Evolutionary conservation across 306 rosid species (phyloP), one percentile per base, ranked within the genome.

Genomic region (Lithocarpus polystachyus): DNA sequence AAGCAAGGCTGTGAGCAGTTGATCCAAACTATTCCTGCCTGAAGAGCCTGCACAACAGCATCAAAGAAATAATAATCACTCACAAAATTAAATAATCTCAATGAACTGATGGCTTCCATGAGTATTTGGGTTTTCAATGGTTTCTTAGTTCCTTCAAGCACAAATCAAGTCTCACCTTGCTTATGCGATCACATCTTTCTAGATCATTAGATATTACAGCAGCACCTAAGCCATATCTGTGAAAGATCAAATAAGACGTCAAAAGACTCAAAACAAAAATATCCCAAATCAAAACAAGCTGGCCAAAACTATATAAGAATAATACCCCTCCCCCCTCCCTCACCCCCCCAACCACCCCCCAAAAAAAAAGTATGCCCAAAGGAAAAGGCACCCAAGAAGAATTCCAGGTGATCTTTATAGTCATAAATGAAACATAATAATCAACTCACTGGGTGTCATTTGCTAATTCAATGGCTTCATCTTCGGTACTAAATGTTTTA

Each of bases 1-100:
- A 95, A 95, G 88, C 97, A 92, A 75, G 99, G 99, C 67, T 95
- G 99, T 61, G 99, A 95, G 82, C 99, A 95, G 83, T 95, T 95
- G 82, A 93, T 5, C 99, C 99, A 95, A 22, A 93, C 98, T 71
- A 95, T 82, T 76, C 99, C 99, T 11, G 97, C 90, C 83, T 88
- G 92, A 73, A 95, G 61, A 64, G 93, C 98, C 99, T 95, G 90
- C 79, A 71, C 48, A 69, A 48, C 37, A 74, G 77, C 70, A 77
- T 57, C 37, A 70, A 79, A 68, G 45, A 77, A 24, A 68, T 70
- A 51, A 37, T 35, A 68, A 31, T 73, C 33, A 74, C 13, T 79
- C 54, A 73, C 56, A 74, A 57, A 53, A 68, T 35, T 28, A 35
- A 26, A 60, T 29, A 69, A 62, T 57, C 64, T 31, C 65, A 71